These are phyloP conservation scores for Verticillium isaacii DNA, from an alignment of 2,329 filamentous ascomycete species.

Conservation along the genomic window DNA sequence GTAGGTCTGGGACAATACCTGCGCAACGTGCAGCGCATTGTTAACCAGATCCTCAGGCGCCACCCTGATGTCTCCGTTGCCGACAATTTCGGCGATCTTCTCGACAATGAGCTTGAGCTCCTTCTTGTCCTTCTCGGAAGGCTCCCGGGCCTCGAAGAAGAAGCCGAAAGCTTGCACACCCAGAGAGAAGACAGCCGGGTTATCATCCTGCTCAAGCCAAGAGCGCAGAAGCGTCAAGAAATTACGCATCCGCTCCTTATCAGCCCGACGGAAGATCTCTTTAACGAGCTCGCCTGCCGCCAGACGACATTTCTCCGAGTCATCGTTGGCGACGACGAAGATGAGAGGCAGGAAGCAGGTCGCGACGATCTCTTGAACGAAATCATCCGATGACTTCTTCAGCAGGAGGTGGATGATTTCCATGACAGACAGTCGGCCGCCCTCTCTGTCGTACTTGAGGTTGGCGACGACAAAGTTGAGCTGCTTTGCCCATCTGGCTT, in stretches of 20 bases:
- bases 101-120: constrained; percentile 61
- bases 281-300: constrained; percentile 77
- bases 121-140: constrained; percentile 55
- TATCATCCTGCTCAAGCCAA: constrained; percentile 74
- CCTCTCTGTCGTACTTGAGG: constrained; percentile 81
- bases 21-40: constrained; percentile 65
- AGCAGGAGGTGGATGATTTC: constrained; percentile 85
- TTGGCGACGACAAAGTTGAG: constrained; percentile 86
- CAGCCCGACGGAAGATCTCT: constrained; percentile 73
- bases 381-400: constrained; percentile 75
- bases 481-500: constrained; percentile 83
- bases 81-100: constrained; percentile 48
- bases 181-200: constrained; percentile 64
- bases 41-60: constrained; percentile 69
- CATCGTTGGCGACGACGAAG: constrained; percentile 82
- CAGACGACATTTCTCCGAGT: constrained; percentile 77
- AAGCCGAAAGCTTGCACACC: constrained; percentile 78
- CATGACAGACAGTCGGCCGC: constrained; percentile 88
- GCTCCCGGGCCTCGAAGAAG: constrained; percentile 69
- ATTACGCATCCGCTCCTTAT: constrained; percentile 64
- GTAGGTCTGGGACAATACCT: constrained; percentile 62
- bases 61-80: constrained; percentile 46
- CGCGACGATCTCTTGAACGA: constrained; percentile 75
- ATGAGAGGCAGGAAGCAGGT: constrained; percentile 84
- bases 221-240: constrained; percentile 67